Conservation (phyloP, 306 rosid genomes). For the Quercus glauca region DNA sequence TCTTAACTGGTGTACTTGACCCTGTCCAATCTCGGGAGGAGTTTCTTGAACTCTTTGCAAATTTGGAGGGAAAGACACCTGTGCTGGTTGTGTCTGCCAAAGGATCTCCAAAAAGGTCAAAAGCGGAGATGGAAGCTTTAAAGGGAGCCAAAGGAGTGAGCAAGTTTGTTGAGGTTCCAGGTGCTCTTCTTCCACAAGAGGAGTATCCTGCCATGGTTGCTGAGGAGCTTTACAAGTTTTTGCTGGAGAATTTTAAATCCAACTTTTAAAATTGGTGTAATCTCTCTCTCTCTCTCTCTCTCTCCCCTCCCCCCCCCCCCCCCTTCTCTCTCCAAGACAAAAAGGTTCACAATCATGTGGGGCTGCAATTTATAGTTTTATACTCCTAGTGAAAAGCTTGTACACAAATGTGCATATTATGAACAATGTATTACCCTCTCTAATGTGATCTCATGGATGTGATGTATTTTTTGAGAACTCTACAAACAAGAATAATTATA, state of each 20-base stretch:
- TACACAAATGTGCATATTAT: constrained; percentile 14
- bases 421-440: not conserved
- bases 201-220: constrained; percentile 78
- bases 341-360: not conserved
- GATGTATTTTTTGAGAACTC: not conserved
- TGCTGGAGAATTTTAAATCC: constrained; percentile 50
- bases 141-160: constrained; percentile 80
- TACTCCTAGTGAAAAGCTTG: constrained; percentile 16
- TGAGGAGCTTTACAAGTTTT: constrained; percentile 73
- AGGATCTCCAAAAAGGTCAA: constrained; percentile 89
- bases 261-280: constrained; percentile 12
- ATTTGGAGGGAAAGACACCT: constrained; percentile 64
- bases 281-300: rapidly evolving
- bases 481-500: not conserved
- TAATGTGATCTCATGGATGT: not conserved
- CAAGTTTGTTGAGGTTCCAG: constrained; percentile 84
- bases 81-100: constrained; percentile 65
- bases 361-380: not conserved
- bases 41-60: constrained; percentile 74
- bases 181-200: constrained; percentile 97
- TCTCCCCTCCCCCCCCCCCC: too few species aligned
- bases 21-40: constrained; percentile 81
- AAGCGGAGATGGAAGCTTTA: constrained; percentile 95
- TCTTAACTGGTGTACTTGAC: constrained; percentile 78
- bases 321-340: not conserved